phyloP scores from a whole-genome alignment of 1,139 yeast species.

The Pichia sp. region DNA sequence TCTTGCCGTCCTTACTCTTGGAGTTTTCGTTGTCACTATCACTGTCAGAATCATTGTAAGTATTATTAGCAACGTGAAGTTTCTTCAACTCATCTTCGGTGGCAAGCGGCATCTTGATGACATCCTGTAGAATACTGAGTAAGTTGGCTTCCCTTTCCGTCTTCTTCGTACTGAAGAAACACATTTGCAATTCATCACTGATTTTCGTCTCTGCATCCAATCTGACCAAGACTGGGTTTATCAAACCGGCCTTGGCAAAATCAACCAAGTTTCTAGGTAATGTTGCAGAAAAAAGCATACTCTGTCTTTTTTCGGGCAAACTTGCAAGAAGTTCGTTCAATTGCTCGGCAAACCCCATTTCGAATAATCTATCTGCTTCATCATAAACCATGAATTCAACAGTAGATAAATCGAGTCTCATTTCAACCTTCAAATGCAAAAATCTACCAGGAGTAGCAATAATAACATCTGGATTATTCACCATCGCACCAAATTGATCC shows the following conservation, averaged over 20 bases:
- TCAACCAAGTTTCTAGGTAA: conserved; percentile 88
- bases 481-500: conserved; percentile 90
- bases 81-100: conserved; percentile 55
- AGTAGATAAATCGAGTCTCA: conserved; percentile 76
- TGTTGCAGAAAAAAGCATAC: conserved; percentile 89
- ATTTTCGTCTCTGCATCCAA: conserved; percentile 88
- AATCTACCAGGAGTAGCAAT: conserved; percentile 99
- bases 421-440: conserved; percentile 89
- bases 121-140: conserved; percentile 66
- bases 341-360: conserved; percentile 95
- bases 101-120: conserved; percentile 79
- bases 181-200: conserved; percentile 87
- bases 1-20: conserved; percentile 16
- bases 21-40: conserved; percentile 36
- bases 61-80: conserved; percentile 40
- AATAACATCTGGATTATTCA: conserved; percentile 88
- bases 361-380: conserved; percentile 96
- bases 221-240: conserved; percentile 86
- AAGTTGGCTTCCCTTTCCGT: conserved; percentile 89
- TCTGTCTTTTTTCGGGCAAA: conserved; percentile 77
- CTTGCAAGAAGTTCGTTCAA: conserved; percentile 82
- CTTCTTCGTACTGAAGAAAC: conserved; percentile 71
- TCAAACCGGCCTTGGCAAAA: conserved; percentile 93
- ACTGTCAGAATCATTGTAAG: conserved; percentile 40
- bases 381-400: conserved; percentile 92